These are phyloP conservation scores for Macrolepiota fuliginosa DNA, from an alignment of 768 basidiomycete genomes.

Conservation along the genomic window DNA sequence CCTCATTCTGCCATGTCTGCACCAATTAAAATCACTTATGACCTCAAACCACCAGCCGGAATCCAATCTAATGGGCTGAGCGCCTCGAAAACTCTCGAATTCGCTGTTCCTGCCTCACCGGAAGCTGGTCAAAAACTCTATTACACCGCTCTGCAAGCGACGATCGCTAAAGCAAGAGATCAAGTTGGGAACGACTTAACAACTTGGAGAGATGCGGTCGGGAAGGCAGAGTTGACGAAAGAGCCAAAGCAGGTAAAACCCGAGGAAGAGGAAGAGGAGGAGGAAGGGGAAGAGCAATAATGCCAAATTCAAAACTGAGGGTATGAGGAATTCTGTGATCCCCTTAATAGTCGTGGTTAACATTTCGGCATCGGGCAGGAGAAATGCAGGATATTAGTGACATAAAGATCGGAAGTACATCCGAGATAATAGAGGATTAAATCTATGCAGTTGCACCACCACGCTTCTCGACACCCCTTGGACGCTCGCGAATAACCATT, in stretches of 20 bases:
- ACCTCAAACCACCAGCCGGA: slow-evolving; percentile 39
- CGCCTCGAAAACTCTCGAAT: slow-evolving; percentile 19
- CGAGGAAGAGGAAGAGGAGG: slow-evolving; percentile 43
- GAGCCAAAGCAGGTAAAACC: slow-evolving; percentile 47
- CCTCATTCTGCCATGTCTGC: slow-evolving; percentile 18
- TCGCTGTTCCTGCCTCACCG: slow-evolving; percentile 17
- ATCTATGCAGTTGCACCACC: slow-evolving; percentile 32
- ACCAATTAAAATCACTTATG: slow-evolving; percentile 39
- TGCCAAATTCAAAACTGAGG: neutral
- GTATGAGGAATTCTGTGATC: neutral
- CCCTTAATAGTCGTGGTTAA: neutral
- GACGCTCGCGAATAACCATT: slow-evolving; percentile 84
- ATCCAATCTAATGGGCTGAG: slow-evolving; percentile 17
- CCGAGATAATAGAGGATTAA: slow-evolving; percentile 14
- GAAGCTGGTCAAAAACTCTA: slow-evolving; percentile 33
- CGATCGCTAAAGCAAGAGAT: slow-evolving; percentile 51
- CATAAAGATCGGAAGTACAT: slow-evolving; percentile 12
- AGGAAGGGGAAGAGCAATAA: slow-evolving; percentile 18
- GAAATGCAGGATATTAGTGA: slow-evolving; percentile 1
- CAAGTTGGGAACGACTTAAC: slow-evolving; percentile 68
- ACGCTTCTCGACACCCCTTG: slow-evolving; percentile 62
- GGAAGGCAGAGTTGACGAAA: slow-evolving; percentile 59
- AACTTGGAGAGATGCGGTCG: slow-evolving; percentile 71
- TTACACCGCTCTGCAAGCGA: slow-evolving; percentile 46
- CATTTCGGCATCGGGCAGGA: neutral